A percentile compares a stretch with the other conserved stretches of the same genome.
These are phyloP conservation scores for Hylodesmum podocarpum DNA, from an alignment of 306 rosid genomes.

Conservation along the genomic window DNA sequence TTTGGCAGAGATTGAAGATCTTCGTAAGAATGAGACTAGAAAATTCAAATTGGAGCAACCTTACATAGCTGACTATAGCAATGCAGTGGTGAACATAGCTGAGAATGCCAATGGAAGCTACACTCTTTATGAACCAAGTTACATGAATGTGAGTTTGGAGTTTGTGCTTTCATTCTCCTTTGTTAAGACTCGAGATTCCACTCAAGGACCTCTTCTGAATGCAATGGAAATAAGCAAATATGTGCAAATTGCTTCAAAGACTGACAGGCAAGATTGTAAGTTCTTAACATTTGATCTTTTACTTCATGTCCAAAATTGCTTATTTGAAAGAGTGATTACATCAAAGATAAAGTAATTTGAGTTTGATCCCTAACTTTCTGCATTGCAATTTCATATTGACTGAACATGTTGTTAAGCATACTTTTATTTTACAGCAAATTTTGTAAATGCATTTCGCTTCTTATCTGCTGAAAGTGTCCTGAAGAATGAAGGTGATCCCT, in stretches of 20 bases:
- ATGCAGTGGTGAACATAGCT: slow-evolving; percentile 88
- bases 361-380: neutral
- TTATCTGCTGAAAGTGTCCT: slow-evolving; percentile 50
- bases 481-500: slow-evolving; percentile 83
- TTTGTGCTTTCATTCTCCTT: slow-evolving; percentile 87
- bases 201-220: slow-evolving; percentile 79
- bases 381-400: neutral
- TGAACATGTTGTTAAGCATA: slow-evolving; percentile 37
- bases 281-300: slow-evolving; percentile 26
- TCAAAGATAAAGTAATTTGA: neutral
- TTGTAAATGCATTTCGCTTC: slow-evolving; percentile 46
- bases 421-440: slow-evolving; percentile 50
- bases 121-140: slow-evolving; percentile 95
- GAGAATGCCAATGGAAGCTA: slow-evolving; percentile 94
- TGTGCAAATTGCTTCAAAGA: slow-evolving; percentile 55
- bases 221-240: slow-evolving; percentile 92
- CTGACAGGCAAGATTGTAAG: slow-evolving; percentile 73
- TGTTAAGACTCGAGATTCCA: slow-evolving; percentile 72
- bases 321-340: neutral
- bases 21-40: slow-evolving; percentile 67
- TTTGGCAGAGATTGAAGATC: slow-evolving; percentile 80
- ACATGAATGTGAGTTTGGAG: slow-evolving; percentile 82
- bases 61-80: slow-evolving; percentile 59
- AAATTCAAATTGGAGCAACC: slow-evolving; percentile 81
- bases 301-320: neutral